Percentiles rank a stretch among this genome's conserved stretches.
Evolutionary conservation across 176 grass and related monocot species (phyloP).

Genomic region (Canna indica): DNA sequence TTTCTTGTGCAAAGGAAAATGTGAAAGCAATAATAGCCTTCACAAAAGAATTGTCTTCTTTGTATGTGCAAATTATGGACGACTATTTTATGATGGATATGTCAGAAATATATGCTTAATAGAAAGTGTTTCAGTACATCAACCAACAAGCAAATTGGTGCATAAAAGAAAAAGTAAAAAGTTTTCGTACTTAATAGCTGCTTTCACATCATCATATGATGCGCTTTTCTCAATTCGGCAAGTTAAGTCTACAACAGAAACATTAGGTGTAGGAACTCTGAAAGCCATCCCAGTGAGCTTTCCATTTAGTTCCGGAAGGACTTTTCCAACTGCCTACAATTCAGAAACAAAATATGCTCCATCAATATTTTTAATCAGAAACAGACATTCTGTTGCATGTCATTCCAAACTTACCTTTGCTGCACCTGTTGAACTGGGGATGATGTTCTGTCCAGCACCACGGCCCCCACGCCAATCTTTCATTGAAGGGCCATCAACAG

Average conservation of each 20-base stretch:
- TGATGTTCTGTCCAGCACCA: conserved; percentile 67
- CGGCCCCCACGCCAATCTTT: conserved; percentile 85
- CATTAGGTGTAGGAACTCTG: conserved; percentile 93
- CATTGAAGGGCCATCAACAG: conserved; percentile 66
- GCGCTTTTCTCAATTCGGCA: conserved; percentile 82
- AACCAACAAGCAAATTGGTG: background rate
- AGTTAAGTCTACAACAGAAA: conserved; percentile 97
- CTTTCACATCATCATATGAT: conserved; percentile 94
- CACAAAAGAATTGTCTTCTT: too few species aligned
- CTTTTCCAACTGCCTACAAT: conserved; percentile 82
- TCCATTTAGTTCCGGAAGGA: conserved; percentile 86
- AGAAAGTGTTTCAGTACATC: background rate
- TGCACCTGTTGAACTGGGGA: conserved; percentile 66
- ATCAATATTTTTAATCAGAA: background rate
- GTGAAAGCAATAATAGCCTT: too few species aligned
- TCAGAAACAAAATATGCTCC: background rate
- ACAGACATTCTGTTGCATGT: background rate
- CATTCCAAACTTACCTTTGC: conserved; percentile 37
- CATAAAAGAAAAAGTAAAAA: background rate
- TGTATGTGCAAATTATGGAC: too few species aligned
- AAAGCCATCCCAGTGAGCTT: conserved; percentile 98
- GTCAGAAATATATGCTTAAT: too few species aligned
- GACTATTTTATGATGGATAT: too few species aligned
- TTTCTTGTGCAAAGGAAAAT: too few species aligned
- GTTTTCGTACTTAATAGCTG: conserved; percentile 67